Percentiles rank a stretch among this genome's conserved stretches.
phyloP scores from a whole-genome alignment of 2,329 filamentous ascomycete genomes.

The Pestalotiopsis sp. region DNA sequence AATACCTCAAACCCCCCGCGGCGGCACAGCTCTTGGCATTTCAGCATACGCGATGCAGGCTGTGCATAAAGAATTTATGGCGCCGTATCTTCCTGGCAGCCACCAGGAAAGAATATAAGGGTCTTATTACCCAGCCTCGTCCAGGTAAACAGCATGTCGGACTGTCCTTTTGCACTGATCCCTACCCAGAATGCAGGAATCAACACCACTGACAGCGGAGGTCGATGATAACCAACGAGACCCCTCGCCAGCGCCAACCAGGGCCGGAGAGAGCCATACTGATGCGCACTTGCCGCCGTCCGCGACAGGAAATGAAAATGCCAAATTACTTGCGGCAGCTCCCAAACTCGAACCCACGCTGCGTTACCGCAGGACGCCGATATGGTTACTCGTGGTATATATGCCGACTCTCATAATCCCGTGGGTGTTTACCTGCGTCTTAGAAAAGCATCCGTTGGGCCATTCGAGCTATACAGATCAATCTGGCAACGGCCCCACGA shows the following conservation, averaged over 20 bases:
- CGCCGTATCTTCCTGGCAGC: background rate
- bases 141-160: background rate
- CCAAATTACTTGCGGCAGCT: background rate
- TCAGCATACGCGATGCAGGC: background rate
- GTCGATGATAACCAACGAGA: background rate
- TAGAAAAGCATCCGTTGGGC: conserved; percentile 11
- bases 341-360: conserved; percentile 8
- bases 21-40: background rate
- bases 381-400: conserved; percentile 14
- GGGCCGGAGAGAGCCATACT: background rate
- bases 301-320: background rate
- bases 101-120: background rate
- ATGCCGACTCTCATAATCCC: conserved; percentile 19
- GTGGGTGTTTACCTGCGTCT: conserved; percentile 18
- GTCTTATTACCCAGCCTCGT: background rate
- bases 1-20: background rate
- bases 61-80: background rate
- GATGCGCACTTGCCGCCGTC: background rate
- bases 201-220: background rate
- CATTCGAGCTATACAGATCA: background rate
- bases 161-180: no score
- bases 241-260: background rate
- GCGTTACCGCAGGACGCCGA: conserved; percentile 14
- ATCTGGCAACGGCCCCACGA: conserved; percentile 1
- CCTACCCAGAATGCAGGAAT: background rate